A percentile compares a stretch with the other conserved stretches of the same genome.
These are phyloP conservation scores for Irineochytrium annulatum DNA, from an alignment of 192 early-diverging fungal genomes.

Conservation along the genomic window DNA sequence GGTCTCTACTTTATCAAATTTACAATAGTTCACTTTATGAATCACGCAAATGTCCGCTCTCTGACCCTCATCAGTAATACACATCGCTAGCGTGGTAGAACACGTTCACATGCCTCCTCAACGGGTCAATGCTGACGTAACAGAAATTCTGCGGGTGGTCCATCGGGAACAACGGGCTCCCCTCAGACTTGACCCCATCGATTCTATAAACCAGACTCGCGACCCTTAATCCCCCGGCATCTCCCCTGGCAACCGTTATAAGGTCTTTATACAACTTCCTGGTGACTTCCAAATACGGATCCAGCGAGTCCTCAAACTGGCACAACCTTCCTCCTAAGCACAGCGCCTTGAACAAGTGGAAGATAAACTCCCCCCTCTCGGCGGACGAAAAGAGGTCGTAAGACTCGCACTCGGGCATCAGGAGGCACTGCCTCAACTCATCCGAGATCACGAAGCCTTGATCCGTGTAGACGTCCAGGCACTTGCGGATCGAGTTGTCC, in stretches of 20 bases:
- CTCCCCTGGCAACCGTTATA: too few species aligned
- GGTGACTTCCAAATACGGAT: conserved; percentile 40
- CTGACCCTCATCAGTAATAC: conserved; percentile 31
- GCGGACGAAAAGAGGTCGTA: conserved; percentile 32
- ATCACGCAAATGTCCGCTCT: too few species aligned
- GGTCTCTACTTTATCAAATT: too few species aligned
- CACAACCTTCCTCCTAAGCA: conserved; percentile 47
- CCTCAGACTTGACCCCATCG: conserved; percentile 24
- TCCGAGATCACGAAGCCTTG: conserved; percentile 45
- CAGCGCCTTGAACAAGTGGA: conserved; percentile 47
- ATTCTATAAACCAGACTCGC: conserved; percentile 41
- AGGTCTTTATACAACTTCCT: conserved; percentile 52
- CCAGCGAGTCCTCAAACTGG: conserved; percentile 53
- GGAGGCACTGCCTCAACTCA: conserved; percentile 43
- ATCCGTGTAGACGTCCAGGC: conserved; percentile 46
- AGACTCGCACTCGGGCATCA: conserved; percentile 31
- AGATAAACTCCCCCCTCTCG: conserved; percentile 50
- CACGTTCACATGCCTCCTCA: conserved; percentile 36
- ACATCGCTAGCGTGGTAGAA: conserved; percentile 50
- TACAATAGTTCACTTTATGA: too few species aligned
- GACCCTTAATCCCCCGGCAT: conserved; percentile 27
- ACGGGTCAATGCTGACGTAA: conserved; percentile 44
- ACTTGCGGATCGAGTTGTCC: conserved; percentile 45
- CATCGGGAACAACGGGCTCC: conserved; percentile 53
- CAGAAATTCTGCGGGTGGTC: conserved; percentile 58